These are phyloP conservation scores for Kwoniella europaea DNA, from an alignment of 768 basidiomycete species.

Conservation along the genomic window DNA sequence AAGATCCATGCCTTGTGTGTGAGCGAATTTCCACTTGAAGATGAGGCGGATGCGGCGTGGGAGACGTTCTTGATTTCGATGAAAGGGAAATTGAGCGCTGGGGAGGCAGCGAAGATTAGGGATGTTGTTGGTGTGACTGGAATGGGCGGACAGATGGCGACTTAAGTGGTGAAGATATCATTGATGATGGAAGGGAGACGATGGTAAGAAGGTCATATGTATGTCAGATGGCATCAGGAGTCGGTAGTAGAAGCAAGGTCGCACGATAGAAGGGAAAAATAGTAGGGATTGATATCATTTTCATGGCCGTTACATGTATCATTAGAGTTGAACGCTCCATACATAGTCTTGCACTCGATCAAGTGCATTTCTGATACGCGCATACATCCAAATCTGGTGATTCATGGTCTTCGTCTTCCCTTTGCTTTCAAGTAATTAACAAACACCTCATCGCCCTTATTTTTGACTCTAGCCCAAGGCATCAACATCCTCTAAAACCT, in stretches of 20 bases:
- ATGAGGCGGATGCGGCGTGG: slow-evolving; percentile 74
- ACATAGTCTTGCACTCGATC: no score
- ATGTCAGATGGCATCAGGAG: not conserved
- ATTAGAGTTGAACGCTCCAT: not conserved
- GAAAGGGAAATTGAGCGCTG: slow-evolving; percentile 78
- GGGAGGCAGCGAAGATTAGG: slow-evolving; percentile 88
- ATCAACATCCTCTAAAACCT: no score
- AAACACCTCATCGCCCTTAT: no score
- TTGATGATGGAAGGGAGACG: not conserved
- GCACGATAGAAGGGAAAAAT: no score
- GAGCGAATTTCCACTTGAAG: slow-evolving; percentile 68
- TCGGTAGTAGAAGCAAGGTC: no score
- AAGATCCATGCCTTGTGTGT: slow-evolving; percentile 69
- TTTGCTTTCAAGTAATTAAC: no score
- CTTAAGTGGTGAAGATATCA: not conserved
- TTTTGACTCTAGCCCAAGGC: no score
- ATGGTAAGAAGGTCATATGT: not conserved
- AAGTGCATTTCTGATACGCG: no score
- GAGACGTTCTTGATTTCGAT: slow-evolving; percentile 84
- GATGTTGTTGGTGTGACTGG: slow-evolving; percentile 75
- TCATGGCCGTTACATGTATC: not conserved
- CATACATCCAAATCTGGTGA: no score
- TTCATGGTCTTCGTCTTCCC: no score
- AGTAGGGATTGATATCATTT: not conserved
- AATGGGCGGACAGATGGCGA: slow-evolving; percentile 21